Evolutionary conservation across 164 flowering plant genomes (phyloP).

Genomic region (Aristolochia contorta): DNA sequence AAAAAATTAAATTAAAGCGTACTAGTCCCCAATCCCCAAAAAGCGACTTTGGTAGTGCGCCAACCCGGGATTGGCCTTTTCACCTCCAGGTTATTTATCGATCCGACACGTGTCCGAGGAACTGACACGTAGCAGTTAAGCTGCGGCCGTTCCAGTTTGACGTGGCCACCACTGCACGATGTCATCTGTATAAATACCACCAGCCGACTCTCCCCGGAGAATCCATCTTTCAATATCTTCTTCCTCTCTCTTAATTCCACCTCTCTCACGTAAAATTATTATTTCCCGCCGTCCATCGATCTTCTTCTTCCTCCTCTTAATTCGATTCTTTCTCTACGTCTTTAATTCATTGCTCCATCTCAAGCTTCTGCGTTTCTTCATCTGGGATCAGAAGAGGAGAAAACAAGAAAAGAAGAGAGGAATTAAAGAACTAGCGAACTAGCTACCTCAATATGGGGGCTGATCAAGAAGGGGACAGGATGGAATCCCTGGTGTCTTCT

Average conservation of each 20-base stretch:
- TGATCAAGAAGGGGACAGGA: neutral
- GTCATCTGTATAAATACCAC: constrained; percentile 19
- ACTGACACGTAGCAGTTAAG: constrained; percentile 23
- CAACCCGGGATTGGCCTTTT: neutral
- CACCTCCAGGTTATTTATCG: too few relatives aligned
- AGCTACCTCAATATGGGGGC: neutral
- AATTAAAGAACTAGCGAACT: neutral
- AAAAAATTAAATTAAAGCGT: too few relatives aligned
- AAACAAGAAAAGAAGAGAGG: constrained; percentile 6
- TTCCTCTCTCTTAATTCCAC: too few relatives aligned
- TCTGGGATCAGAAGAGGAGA: constrained; percentile 2
- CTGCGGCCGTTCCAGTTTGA: constrained; percentile 20
- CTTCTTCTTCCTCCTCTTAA: neutral
- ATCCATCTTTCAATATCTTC: neutral
- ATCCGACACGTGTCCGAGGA: neutral
- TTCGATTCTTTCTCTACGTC: neutral
- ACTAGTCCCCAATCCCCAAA: too few relatives aligned
- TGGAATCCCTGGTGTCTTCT: constrained; percentile 16
- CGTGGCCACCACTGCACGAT: constrained; percentile 23
- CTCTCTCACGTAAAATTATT: neutral
- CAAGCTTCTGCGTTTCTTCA: neutral
- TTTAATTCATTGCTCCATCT: too few relatives aligned
- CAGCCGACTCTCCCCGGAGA: neutral
- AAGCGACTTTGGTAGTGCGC: neutral
- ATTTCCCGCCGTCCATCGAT: neutral